Evolutionary conservation across 495 filamentous ascomycete species (phyloP).

Genomic region (Stereocaulon alpinum): DNA sequence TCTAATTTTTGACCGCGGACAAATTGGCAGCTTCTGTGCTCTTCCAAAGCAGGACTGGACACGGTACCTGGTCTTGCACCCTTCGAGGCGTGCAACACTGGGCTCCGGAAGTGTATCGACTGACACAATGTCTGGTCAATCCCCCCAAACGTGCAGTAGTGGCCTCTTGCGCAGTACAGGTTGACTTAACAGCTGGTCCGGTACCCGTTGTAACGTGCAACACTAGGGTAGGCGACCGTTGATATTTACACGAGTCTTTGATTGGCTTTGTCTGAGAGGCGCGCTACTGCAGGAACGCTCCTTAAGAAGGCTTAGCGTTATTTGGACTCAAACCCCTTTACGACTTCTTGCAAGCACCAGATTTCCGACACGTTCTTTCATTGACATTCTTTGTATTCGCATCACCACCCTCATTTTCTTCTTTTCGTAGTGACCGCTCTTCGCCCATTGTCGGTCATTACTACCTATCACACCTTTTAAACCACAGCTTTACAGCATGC

Average conservation of each 20-base stretch:
- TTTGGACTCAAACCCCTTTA: not conserved
- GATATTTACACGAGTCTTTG: not conserved
- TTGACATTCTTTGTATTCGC: constrained; percentile 8
- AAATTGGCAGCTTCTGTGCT: too few species aligned
- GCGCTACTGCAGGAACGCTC: not conserved
- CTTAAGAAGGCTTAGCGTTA: not conserved
- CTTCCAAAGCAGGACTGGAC: too few species aligned
- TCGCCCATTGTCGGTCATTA: constrained; percentile 11
- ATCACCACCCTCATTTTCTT: constrained; percentile 3
- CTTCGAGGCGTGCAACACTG: too few species aligned
- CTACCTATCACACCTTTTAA: not conserved
- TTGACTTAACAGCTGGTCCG: too few species aligned
- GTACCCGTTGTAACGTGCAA: too few species aligned
- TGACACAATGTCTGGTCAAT: too few species aligned
- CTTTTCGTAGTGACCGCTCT: not conserved
- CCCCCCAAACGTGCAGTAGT: too few species aligned
- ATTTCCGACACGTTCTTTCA: constrained; percentile 1
- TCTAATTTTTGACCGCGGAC: too few species aligned
- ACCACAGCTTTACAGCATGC: constrained; percentile 28
- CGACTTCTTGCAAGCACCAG: not conserved
- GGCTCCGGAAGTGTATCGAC: too few species aligned
- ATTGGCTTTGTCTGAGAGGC: not conserved
- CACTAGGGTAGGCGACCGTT: too few species aligned
- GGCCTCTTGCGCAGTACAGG: too few species aligned
- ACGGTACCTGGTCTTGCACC: too few species aligned